These are phyloP conservation scores for Tephrocybe sp. DNA, from an alignment of 768 basidiomycete species.

Conservation along the genomic window DNA sequence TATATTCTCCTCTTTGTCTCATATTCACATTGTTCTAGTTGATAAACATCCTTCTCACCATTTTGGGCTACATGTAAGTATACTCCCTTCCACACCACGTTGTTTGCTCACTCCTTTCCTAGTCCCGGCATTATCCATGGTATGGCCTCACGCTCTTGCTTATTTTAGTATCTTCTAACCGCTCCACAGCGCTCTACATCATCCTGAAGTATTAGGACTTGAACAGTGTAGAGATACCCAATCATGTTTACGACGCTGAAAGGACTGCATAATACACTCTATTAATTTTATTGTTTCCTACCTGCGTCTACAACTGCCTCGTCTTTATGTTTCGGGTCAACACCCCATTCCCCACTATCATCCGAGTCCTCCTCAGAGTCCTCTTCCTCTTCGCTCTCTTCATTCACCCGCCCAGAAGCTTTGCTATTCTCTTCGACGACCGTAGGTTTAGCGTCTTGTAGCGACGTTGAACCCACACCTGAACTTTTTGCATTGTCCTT, in stretches of 20 bases:
- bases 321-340: too few relatives aligned
- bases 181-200: slow-evolving; percentile 68
- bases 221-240: slow-evolving; percentile 14
- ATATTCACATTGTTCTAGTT: slow-evolving; percentile 23
- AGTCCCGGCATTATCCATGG: slow-evolving; percentile 82
- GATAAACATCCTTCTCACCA: slow-evolving; percentile 82
- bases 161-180: slow-evolving; percentile 13
- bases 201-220: slow-evolving; percentile 67
- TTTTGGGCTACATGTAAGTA: slow-evolving; percentile 75
- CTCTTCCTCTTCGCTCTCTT: slow-evolving; percentile 29
- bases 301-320: too few relatives aligned
- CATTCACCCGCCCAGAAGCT: slow-evolving; percentile 5
- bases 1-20: slow-evolving; percentile 1
- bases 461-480: neutral
- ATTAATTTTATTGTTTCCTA: neutral
- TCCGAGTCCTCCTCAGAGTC: slow-evolving; percentile 8
- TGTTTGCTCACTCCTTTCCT: slow-evolving; percentile 15
- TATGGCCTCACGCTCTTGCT: slow-evolving; percentile 12
- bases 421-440: slow-evolving; percentile 21
- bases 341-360: neutral
- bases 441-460: neutral
- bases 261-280: too few relatives aligned
- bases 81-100: neutral
- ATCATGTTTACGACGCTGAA: neutral
- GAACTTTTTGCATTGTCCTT: neutral